These are phyloP conservation scores for Fusarium pseudocircinatum DNA, from an alignment of 2,329 filamentous ascomycete genomes.

Conservation along the genomic window DNA sequence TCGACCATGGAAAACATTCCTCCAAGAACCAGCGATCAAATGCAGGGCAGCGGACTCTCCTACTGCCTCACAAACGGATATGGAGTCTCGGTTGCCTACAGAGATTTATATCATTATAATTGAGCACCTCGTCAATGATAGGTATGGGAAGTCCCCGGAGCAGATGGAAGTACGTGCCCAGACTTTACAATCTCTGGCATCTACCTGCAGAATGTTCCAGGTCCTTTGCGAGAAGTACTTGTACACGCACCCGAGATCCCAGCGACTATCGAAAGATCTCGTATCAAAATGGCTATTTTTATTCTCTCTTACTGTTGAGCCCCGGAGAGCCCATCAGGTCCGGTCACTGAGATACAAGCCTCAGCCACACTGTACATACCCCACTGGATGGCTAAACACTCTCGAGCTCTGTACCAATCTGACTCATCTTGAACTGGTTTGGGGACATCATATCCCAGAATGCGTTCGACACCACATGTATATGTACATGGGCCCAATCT, in stretches of 20 bases:
- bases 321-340: background rate
- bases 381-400: background rate
- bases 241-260: background rate
- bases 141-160: background rate
- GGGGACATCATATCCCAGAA: no score
- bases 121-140: background rate
- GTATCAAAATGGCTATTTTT: background rate
- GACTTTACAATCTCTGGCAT: background rate
- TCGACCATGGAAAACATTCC: background rate
- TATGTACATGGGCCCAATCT: background rate
- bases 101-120: background rate
- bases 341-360: background rate
- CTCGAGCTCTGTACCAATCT: slow-evolving; percentile 11
- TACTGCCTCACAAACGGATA: background rate
- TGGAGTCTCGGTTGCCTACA: background rate
- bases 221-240: background rate
- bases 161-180: background rate
- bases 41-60: background rate
- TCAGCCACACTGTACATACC: background rate
- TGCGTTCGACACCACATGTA: background rate
- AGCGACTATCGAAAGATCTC: background rate
- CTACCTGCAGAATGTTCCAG: background rate
- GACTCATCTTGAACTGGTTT: background rate
- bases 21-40: background rate
- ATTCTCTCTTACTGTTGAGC: slow-evolving; percentile 7